These are phyloP conservation scores for Yarrowia sp. DNA, from an alignment of 805 yeast genomes.

Conservation along the genomic window DNA sequence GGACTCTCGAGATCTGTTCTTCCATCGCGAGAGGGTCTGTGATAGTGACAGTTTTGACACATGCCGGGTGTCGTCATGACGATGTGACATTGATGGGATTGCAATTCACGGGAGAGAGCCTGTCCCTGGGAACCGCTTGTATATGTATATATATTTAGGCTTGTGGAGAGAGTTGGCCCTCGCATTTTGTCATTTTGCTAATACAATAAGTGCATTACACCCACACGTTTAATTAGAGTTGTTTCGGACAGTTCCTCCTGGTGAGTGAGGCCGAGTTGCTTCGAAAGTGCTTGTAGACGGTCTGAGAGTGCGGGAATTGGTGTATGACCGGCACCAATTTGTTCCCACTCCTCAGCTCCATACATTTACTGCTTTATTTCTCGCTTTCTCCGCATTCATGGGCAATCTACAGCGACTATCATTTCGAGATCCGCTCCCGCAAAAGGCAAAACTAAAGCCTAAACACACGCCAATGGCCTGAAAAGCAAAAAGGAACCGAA, in stretches of 20 bases:
- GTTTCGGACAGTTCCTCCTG: conserved; percentile 32
- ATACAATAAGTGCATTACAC: background rate
- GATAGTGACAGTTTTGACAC: conserved; percentile 35
- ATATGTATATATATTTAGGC: conserved; percentile 21
- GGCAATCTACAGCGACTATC: conserved; percentile 13
- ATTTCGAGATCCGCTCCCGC: conserved; percentile 32
- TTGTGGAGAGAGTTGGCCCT: conserved; percentile 33
- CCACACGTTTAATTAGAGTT: conserved; percentile 28
- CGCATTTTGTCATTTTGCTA: conserved; percentile 3
- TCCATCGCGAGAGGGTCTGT: conserved; percentile 36
- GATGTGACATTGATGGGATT: conserved; percentile 8
- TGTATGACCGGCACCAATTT: no score
- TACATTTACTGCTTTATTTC: background rate
- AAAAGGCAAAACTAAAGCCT: conserved; percentile 20
- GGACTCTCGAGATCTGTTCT: conserved; percentile 25
- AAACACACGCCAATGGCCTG: conserved; percentile 13
- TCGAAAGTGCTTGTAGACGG: background rate
- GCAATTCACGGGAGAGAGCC: background rate
- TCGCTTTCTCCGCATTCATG: background rate
- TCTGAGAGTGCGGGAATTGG: background rate
- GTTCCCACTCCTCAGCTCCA: no score
- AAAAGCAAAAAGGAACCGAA: conserved; percentile 19
- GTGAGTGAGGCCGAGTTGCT: conserved; percentile 35
- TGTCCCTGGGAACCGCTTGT: conserved; percentile 1
- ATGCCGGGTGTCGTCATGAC: conserved; percentile 29